phyloP scores from a whole-genome alignment of 306 rosid genomes.

The Prunus kanzakura region DNA sequence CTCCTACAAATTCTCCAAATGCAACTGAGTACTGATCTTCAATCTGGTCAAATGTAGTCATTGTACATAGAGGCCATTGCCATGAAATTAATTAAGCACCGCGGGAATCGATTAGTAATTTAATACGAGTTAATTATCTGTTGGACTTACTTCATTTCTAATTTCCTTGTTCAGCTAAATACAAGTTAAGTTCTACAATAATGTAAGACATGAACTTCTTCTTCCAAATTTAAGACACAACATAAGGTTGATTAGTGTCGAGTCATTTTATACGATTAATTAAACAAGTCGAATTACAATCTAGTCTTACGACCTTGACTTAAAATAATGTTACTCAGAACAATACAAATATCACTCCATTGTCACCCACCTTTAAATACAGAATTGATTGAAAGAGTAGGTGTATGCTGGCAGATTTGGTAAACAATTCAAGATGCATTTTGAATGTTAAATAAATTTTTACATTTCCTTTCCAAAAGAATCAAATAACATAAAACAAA shows the following conservation, averaged over 20 bases:
- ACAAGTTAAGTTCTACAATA: too few species aligned
- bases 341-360: background rate
- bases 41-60: conserved; percentile 6
- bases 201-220: too few species aligned
- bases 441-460: background rate
- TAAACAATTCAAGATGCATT: background rate
- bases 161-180: too few species aligned
- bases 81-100: background rate
- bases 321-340: background rate
- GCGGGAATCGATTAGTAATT: too few species aligned
- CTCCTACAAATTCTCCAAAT: background rate
- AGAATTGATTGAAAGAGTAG: background rate
- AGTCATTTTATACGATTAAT: background rate
- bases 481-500: background rate
- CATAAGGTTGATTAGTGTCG: background rate
- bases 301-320: background rate
- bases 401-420: background rate
- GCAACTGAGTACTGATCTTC: background rate
- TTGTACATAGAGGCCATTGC: background rate
- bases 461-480: background rate
- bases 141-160: too few species aligned
- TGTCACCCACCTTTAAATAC: background rate
- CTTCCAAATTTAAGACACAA: too few species aligned
- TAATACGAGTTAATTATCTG: too few species aligned
- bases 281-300: background rate